Base-by-base conservation (phyloP, 2,329 filamentous ascomycete species). In the Paracoccidioides lutzii region DNA sequence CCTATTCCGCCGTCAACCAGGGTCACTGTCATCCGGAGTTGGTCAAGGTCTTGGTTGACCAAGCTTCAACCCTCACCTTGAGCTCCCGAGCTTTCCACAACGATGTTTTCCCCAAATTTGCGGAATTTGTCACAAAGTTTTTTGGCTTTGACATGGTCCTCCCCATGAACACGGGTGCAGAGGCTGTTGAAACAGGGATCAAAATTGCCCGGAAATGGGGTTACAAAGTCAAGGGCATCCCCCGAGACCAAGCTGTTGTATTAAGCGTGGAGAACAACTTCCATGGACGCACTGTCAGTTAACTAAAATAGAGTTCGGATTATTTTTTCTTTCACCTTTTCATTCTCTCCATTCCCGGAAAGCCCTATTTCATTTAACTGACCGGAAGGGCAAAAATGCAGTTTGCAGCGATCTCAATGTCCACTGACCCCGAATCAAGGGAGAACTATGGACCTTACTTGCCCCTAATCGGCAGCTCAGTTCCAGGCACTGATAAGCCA, bases 151-250 rank as follows among this genome's bases (percentile, higher is more conserved):
- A 97, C 73, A 96, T 96, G 91, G 89, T 95, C 38, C 75, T 97
- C 71, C 91, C 91, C 61, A 96, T 97, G 90, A 96, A 96, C 77
- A 97, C 91, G 1, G 91, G 91, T 57, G 91, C 91, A 28, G 91
- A 97, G 75, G 91, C 91, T 7, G 90, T 95, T 40, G 91, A 97
- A 79, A 96, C 91, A 0, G 90, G 87, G 10, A 84, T 97, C 75
- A 97, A 97, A 79, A 84, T 97, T 73, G 91, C 91, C 57, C 81
- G 91, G 62, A 97, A 97, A 75, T 97, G 91, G 91, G 90, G 90
- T 4, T 96, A 96, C 79, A 96, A 95, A 76, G 83, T 88, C 69
- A 96, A 97, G 80, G 84, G 85, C 28, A 91, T 97, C 59, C 84
- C 88, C 5, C 78, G 88, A 70, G 84, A 86, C 68, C 82, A 93